A percentile compares a stretch with the other conserved stretches of the same genome.
Evolutionary conservation across 2,329 filamentous ascomycete genomes (phyloP).

Genomic region (Lithohypha guttulata): DNA sequence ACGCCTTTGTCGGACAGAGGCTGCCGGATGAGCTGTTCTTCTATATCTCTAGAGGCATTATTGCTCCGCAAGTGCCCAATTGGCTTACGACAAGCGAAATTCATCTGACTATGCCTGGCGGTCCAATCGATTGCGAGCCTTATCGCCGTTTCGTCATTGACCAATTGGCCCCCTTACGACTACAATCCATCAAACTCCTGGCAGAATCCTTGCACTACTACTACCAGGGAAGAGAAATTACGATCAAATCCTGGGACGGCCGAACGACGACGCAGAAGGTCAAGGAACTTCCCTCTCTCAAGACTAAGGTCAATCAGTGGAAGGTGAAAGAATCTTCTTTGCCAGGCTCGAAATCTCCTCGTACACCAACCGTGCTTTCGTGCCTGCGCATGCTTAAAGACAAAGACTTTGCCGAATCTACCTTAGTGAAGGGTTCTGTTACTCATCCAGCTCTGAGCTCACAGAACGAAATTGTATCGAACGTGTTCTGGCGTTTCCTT

Average conservation of each 20-base stretch:
- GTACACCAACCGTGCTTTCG: conserved; percentile 12
- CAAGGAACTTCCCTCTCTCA: conserved; percentile 42
- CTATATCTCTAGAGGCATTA: conserved; percentile 74
- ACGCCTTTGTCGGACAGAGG: conserved; percentile 81
- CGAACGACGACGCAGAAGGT: conserved; percentile 56
- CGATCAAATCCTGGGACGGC: conserved; percentile 76
- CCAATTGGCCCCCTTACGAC: conserved; percentile 62
- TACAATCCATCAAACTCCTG: conserved; percentile 66
- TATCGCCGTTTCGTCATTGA: conserved; percentile 70
- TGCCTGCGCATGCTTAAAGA: conserved; percentile 56
- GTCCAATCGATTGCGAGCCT: conserved; percentile 66
- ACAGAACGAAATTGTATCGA: conserved; percentile 61
- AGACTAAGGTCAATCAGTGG: conserved; percentile 54
- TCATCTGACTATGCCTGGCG: conserved; percentile 69
- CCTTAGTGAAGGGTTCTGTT: conserved; percentile 38
- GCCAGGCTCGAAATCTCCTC: conserved; percentile 32
- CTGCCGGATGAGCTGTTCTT: conserved; percentile 82
- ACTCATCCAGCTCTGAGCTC: conserved; percentile 34
- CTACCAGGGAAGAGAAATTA: conserved; percentile 68
- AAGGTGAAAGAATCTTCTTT: conserved; percentile 49
- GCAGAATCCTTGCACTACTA: conserved; percentile 72
- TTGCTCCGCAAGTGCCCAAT: conserved; percentile 67
- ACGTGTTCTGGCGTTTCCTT: conserved; percentile 79
- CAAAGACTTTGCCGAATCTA: conserved; percentile 57
- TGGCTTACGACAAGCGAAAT: conserved; percentile 74